These are phyloP conservation scores for Brassica incana DNA, from an alignment of 345 rosid species.

Conservation along the genomic window DNA sequence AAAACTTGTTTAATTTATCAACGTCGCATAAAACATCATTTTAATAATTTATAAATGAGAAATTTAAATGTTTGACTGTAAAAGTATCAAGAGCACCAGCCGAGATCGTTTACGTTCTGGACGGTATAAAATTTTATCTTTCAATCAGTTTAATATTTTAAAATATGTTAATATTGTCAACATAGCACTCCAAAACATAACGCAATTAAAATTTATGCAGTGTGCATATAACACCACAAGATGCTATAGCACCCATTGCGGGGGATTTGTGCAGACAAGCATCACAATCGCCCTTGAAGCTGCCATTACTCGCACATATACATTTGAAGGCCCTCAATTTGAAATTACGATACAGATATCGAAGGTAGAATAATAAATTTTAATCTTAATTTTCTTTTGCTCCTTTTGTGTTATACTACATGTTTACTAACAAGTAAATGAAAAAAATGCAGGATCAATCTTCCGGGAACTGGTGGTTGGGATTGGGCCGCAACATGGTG, in stretches of 20 bases:
- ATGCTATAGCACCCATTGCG: not conserved
- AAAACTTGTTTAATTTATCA: not conserved
- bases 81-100: not conserved
- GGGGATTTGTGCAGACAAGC: not conserved
- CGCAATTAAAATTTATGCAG: not conserved
- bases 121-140: not conserved
- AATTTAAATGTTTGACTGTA: not conserved
- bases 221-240: not conserved
- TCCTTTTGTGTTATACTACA: not conserved
- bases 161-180: not conserved
- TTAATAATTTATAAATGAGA: too few relatives aligned
- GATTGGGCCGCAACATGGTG: not conserved
- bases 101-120: not conserved
- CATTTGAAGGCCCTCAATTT: not conserved
- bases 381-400: not conserved
- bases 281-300: not conserved
- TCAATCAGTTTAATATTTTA: not conserved
- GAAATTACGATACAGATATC: not conserved
- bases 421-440: not conserved
- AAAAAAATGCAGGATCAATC: not conserved
- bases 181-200: not conserved
- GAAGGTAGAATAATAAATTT: not conserved
- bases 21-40: not conserved
- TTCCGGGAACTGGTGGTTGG: not conserved
- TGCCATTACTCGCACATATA: not conserved